phyloP scores from a whole-genome alignment of 768 basidiomycete species.

The Tulasnella sp. region DNA sequence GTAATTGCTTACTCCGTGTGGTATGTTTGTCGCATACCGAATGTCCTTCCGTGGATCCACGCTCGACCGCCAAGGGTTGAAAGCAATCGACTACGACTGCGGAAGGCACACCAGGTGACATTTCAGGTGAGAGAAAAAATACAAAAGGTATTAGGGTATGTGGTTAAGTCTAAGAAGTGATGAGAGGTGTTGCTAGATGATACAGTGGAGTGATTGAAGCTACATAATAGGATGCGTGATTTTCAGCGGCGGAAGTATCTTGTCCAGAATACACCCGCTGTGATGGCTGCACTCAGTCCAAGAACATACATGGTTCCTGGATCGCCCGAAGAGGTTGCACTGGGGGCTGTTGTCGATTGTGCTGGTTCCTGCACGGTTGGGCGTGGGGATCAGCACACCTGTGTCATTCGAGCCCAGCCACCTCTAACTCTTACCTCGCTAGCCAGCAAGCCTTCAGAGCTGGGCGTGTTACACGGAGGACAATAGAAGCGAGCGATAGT shows the following conservation, averaged over 20 bases:
- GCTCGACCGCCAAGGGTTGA: too few relatives aligned
- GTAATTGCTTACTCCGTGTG: neutral
- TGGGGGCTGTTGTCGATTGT: neutral
- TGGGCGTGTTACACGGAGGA: neutral
- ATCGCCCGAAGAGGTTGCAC: neutral
- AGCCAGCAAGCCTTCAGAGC: neutral
- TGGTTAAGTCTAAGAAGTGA: neutral
- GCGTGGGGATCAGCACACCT: neutral
- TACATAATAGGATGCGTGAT: neutral
- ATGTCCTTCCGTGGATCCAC: too few relatives aligned
- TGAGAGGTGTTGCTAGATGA: neutral
- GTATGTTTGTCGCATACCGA: too few relatives aligned
- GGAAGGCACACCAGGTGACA: neutral
- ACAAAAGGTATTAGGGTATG: neutral
- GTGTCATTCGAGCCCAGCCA: neutral
- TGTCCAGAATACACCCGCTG: neutral
- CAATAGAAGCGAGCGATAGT: slow-evolving; percentile 3
- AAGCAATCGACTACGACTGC: neutral
- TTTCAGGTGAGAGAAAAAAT: neutral
- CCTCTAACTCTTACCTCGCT: neutral
- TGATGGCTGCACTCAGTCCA: neutral
- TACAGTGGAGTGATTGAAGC: neutral
- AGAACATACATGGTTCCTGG: neutral
- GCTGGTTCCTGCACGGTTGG: neutral
- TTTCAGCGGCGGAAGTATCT: neutral